phyloP scores from a whole-genome alignment of 768 basidiomycete genomes.

The Daedaleopsis sinensis region DNA sequence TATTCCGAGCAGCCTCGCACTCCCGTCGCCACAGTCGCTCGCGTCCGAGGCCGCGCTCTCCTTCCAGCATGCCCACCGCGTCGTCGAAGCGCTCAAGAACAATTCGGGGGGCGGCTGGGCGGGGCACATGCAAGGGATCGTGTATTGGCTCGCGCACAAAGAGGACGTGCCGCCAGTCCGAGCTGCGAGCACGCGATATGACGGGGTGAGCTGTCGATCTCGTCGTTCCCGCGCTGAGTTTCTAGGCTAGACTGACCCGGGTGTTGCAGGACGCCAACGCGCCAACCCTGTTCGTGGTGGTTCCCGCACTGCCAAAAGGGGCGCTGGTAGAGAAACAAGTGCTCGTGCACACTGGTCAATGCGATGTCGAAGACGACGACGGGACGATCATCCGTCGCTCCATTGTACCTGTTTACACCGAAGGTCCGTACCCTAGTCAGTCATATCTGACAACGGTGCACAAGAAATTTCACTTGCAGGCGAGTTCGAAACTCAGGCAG shows the following conservation, averaged over 20 bases:
- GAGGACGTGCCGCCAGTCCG: slow-evolving; percentile 44
- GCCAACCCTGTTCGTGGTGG: slow-evolving; percentile 59
- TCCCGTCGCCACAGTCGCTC: slow-evolving; percentile 64
- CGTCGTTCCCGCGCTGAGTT: neutral
- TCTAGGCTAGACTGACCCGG: neutral
- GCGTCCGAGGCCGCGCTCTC: slow-evolving; percentile 71
- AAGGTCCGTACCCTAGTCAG: slow-evolving; percentile 37
- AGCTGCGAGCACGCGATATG: slow-evolving; percentile 37
- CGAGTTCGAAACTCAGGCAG: slow-evolving; percentile 11
- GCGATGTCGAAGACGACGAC: slow-evolving; percentile 48
- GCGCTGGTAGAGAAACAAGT: slow-evolving; percentile 81
- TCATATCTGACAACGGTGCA: neutral
- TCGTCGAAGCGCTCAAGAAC: slow-evolving; percentile 60
- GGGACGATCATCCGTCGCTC: slow-evolving; percentile 42
- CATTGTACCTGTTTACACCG: slow-evolving; percentile 40
- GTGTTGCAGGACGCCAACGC: slow-evolving; percentile 23
- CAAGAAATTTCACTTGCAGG: neutral
- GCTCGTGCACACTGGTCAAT: slow-evolving; percentile 67
- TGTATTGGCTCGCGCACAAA: slow-evolving; percentile 70
- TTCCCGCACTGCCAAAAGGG: slow-evolving; percentile 69
- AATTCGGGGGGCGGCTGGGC: slow-evolving; percentile 60
- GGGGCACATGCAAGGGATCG: slow-evolving; percentile 61
- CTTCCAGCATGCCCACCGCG: slow-evolving; percentile 77
- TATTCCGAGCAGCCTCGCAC: slow-evolving; percentile 68
- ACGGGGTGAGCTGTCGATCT: slow-evolving; percentile 20